Evolutionary conservation across 768 basidiomycete genomes (phyloP), one percentile per base, ranked within the genome.

Genomic region (Albatrellus ellisii): DNA sequence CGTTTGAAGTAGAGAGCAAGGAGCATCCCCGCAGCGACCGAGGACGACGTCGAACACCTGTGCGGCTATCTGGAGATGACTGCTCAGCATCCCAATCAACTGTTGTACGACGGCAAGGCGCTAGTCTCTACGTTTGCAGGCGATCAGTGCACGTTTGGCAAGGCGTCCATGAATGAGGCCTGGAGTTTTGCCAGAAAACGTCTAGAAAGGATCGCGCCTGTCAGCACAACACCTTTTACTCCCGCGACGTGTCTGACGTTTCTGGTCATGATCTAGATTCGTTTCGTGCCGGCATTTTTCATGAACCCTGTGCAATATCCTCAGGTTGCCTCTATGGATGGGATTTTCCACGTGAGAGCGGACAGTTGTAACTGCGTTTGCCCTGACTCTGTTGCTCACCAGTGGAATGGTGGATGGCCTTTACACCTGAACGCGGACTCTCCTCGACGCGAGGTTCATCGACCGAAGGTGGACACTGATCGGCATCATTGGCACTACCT

Each of bases 401-500:
- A 62, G 57, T 59, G 57, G 57, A 59, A 57, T 33, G 57, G 57
- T 2, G 32, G 56, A 29, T 59, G 57, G 46, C 57, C 58, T 0
- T 39, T 53, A 46, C 57, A 78, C 57, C 57, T 82, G 9, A 78
- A 67, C 4, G 57, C 62, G 7, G 54, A 48, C 5, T 58, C 55
- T 3, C 25, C 54, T 6, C 44, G 46, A 12, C 32, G 45, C 15
- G 54, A 57, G 10, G 41, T 58, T 3, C 28, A 41, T 5, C 38
- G 20, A 24, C 51, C 56, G 15, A 35, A 42, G 35, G 49, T 60
- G 3, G 65, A 68, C 29, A 62, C 67, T 20, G 86, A 88, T 46
- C 54, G 58, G 2, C 52, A 68, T 20, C 78, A 84, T 54, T 60
- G 82, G 38, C 49, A 70, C 65, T 66, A 72, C 61, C 51, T 57